Evolutionary conservation across 495 filamentous ascomycete genomes (phyloP).

Genomic region (Annulohypoxylon maeteangense): DNA sequence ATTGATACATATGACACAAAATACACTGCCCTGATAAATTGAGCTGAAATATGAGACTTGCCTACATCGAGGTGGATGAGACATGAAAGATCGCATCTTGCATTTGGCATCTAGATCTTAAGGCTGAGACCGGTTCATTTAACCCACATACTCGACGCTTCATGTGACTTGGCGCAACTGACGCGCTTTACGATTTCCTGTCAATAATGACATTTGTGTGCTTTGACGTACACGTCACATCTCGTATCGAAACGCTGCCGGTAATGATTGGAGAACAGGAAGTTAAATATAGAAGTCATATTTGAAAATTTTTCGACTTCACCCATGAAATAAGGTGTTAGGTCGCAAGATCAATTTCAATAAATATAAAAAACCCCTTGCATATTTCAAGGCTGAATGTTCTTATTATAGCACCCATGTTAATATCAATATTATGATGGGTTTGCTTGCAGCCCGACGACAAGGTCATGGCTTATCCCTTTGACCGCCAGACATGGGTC

Average conservation of each 20-base stretch:
- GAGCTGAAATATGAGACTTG: neutral
- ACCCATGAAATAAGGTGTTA: neutral
- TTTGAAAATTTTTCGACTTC: neutral
- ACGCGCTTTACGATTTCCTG: neutral
- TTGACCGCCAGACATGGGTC: too few species aligned
- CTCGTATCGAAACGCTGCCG: neutral
- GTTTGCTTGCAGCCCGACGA: slow-evolving; percentile 4
- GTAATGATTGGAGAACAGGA: neutral
- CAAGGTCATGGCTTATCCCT: neutral
- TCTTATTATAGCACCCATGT: neutral
- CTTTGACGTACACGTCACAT: neutral
- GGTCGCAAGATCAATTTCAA: neutral
- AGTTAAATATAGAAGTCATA: neutral
- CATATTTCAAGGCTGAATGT: neutral
- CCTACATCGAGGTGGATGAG: neutral
- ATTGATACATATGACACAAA: neutral
- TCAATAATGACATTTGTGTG: neutral
- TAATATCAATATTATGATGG: slow-evolving; percentile 1
- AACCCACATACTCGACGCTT: slow-evolving; percentile 15
- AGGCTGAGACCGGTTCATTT: slow-evolving; percentile 10
- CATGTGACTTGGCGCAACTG: slow-evolving; percentile 27
- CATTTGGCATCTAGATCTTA: neutral
- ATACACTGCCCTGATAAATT: neutral
- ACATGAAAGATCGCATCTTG: neutral
- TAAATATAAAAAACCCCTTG: neutral